phyloP scores from a whole-genome alignment of 306 rosid genomes.

The barrel medic (Medicago truncatula) region MtrunA17r5.0-ANR NC_053044.1:39753001-39753500 shows the following conservation, averaged over 20 bases:
- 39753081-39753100: conserved; percentile 68
- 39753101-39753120: conserved; percentile 67
- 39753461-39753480: background rate
- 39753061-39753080: conserved; percentile 63
- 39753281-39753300: background rate
- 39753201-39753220: too few relatives aligned
- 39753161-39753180: too few relatives aligned
- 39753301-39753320: background rate
- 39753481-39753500: background rate
- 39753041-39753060: conserved; percentile 72
- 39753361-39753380: background rate
- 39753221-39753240: too few relatives aligned
- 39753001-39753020: conserved; percentile 74
- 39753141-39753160: conserved; percentile 37
- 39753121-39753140: conserved; percentile 69
- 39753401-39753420: conserved; percentile 1
- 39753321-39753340: background rate
- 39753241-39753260: background rate
- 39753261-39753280: background rate
- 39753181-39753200: too few relatives aligned
- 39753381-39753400: background rate
- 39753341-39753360: background rate
- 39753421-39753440: background rate
- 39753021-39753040: conserved; percentile 65
- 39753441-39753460: background rate